Conservation (phyloP, 345 rosid genomes). For the Lepidium aucheri region DNA sequence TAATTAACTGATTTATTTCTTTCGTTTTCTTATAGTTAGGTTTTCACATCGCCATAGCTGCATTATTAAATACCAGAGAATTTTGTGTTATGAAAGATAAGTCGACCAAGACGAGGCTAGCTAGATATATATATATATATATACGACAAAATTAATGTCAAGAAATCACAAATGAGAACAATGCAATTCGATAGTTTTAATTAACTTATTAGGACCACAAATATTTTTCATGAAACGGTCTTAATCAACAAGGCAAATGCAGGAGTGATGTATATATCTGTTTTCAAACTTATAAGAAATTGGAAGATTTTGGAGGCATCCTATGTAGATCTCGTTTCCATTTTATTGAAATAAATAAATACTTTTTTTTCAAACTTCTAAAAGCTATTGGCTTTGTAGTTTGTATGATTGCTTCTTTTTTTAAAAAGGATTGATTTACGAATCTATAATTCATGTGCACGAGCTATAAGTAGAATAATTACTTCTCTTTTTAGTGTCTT, state of each 20-base stretch:
- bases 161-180: conserved; percentile 3
- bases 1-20: too few species aligned
- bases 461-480: conserved; percentile 20
- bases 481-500: not conserved
- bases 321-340: conserved; percentile 21
- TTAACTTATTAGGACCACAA: conserved; percentile 22
- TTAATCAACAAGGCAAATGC: conserved; percentile 16
- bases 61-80: too few species aligned
- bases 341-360: not conserved
- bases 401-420: conserved; percentile 26
- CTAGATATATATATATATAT: not conserved
- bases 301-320: conserved; percentile 27
- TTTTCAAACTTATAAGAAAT: conserved; percentile 23
- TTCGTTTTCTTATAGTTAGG: too few species aligned
- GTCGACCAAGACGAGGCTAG: not conserved
- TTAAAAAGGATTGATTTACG: conserved; percentile 13
- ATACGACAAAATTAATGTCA: conserved; percentile 4
- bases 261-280: conserved; percentile 10
- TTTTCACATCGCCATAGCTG: too few species aligned
- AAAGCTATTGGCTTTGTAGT: conserved; percentile 22
- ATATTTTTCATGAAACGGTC: conserved; percentile 1
- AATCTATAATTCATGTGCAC: conserved; percentile 28
- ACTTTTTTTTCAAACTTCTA: conserved; percentile 21
- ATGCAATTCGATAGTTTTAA: not conserved
- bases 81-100: too few species aligned